Conservation (phyloP, 176 grass and related monocot species). For the barley (Hordeum vulgare) region DNA sequence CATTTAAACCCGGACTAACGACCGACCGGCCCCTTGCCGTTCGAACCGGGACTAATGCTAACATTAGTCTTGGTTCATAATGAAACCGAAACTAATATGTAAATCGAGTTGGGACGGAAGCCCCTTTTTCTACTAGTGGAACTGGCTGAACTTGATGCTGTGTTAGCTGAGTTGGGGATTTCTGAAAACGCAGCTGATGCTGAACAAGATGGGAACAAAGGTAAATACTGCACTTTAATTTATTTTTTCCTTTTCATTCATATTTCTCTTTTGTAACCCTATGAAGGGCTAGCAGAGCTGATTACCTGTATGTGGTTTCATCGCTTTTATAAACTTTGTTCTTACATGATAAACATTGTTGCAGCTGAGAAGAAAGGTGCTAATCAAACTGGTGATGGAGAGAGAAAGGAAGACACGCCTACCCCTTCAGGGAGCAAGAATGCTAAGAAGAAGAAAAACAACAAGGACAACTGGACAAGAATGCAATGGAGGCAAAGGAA, state of each 20-base stretch:
- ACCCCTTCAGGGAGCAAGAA: conserved; percentile 66
- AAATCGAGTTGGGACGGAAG: no score
- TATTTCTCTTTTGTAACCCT: neutral
- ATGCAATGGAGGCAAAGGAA: conserved; percentile 48
- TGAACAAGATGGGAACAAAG: conserved; percentile 35
- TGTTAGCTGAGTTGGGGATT: conserved; percentile 84
- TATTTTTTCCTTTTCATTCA: neutral
- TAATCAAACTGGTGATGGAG: conserved; percentile 55
- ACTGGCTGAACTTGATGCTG: conserved; percentile 89
- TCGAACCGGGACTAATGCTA: no score
- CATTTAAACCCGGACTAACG: no score
- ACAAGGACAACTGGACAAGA: conserved; percentile 88
- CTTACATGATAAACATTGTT: conserved; percentile 14
- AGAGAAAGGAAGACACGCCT: conserved; percentile 45
- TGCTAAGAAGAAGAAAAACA: conserved; percentile 88
- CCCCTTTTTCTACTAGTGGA: no score
- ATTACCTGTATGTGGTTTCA: neutral
- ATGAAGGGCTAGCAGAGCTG: neutral
- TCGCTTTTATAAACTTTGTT: neutral
- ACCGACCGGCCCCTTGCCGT: no score
- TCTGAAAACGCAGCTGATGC: conserved; percentile 39
- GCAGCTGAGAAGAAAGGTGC: conserved; percentile 45
- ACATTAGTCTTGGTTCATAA: no score
- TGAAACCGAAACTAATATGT: no score
- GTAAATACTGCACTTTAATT: neutral